A percentile compares a stretch with the other conserved stretches of the same genome.
These are phyloP conservation scores for Galerina marginata DNA, from an alignment of 768 basidiomycete genomes.

Conservation along the genomic window DNA sequence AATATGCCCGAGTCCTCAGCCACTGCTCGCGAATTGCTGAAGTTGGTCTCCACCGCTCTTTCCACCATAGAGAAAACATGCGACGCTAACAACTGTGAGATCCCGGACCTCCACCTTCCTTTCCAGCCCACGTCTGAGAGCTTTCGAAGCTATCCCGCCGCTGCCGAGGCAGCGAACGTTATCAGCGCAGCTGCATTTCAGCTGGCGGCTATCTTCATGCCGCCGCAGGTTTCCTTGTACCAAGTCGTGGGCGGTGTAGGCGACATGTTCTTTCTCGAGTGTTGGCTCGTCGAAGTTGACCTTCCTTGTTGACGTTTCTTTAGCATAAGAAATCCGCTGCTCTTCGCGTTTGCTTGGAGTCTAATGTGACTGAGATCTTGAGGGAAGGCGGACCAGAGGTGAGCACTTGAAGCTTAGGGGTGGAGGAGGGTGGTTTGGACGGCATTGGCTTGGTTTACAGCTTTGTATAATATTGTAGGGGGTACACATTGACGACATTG, in stretches of 20 bases:
- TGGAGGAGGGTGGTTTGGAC: background rate
- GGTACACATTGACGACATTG: conserved; percentile 43
- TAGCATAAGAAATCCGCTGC: conserved; percentile 32
- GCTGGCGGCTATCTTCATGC: conserved; percentile 32
- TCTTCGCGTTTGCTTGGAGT: conserved; percentile 27
- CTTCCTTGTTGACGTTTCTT: conserved; percentile 9
- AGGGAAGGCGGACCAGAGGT: conserved; percentile 38
- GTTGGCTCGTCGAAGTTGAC: conserved; percentile 7
- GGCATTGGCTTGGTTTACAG: no score
- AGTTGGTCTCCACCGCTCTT: conserved; percentile 23
- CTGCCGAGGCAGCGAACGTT: conserved; percentile 33
- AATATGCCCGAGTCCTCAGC: background rate
- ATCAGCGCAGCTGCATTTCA: conserved; percentile 39
- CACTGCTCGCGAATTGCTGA: background rate
- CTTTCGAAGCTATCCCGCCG: conserved; percentile 31
- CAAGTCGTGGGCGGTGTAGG: conserved; percentile 29
- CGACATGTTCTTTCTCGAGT: background rate
- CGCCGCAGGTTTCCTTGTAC: conserved; percentile 30
- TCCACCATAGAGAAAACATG: conserved; percentile 29
- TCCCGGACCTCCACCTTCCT: conserved; percentile 34
- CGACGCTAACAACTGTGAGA: conserved; percentile 11
- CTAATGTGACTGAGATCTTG: conserved; percentile 28
- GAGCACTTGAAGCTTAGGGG: background rate
- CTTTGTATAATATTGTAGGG: conserved; percentile 27
- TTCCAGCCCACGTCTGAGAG: conserved; percentile 32